These are phyloP conservation scores for Exophiala viscosa DNA, from an alignment of 2,329 filamentous ascomycete species.

Conservation along the genomic window DNA sequence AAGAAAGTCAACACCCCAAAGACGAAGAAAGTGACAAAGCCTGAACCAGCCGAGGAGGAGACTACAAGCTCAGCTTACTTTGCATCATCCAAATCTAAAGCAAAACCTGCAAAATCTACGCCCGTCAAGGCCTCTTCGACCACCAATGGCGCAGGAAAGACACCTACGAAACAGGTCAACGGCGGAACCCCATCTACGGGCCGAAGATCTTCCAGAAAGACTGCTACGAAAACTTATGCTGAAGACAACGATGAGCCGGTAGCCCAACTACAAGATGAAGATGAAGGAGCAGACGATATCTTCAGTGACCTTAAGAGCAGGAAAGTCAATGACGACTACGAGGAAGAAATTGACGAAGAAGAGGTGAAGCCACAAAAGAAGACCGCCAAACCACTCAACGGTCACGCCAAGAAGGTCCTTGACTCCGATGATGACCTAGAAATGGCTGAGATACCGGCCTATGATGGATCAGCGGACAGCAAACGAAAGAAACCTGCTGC, in stretches of 20 bases:
- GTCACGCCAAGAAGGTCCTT: slow-evolving; percentile 27
- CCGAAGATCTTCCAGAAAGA: slow-evolving; percentile 30
- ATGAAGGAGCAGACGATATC: slow-evolving; percentile 75
- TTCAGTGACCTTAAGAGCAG: slow-evolving; percentile 67
- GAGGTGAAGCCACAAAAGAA: slow-evolving; percentile 43
- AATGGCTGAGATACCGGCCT: slow-evolving; percentile 20
- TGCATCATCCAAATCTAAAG: slow-evolving; percentile 54
- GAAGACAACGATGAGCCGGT: slow-evolving; percentile 49
- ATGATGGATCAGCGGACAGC: slow-evolving; percentile 37
- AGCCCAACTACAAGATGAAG: slow-evolving; percentile 62
- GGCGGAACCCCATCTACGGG: slow-evolving; percentile 28
- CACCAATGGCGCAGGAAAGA: slow-evolving; percentile 18
- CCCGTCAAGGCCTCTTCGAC: slow-evolving; percentile 23
- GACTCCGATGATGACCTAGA: slow-evolving; percentile 31
- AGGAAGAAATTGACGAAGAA: slow-evolving; percentile 55
- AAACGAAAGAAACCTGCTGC: slow-evolving; percentile 31
- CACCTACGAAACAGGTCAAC: slow-evolving; percentile 32
- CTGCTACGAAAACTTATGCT: slow-evolving; percentile 34
- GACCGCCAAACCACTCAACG: slow-evolving; percentile 8
- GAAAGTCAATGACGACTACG: slow-evolving; percentile 67
- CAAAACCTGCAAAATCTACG: slow-evolving; percentile 38
- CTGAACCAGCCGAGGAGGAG: slow-evolving; percentile 50
- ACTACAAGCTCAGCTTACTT: slow-evolving; percentile 64
- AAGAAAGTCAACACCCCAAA: slow-evolving; percentile 38
- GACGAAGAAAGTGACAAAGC: slow-evolving; percentile 36